A percentile compares a stretch with the other conserved stretches of the same genome.
These are phyloP conservation scores for Serendipita sp. DNA, from an alignment of 768 basidiomycete species.

Conservation along the genomic window DNA sequence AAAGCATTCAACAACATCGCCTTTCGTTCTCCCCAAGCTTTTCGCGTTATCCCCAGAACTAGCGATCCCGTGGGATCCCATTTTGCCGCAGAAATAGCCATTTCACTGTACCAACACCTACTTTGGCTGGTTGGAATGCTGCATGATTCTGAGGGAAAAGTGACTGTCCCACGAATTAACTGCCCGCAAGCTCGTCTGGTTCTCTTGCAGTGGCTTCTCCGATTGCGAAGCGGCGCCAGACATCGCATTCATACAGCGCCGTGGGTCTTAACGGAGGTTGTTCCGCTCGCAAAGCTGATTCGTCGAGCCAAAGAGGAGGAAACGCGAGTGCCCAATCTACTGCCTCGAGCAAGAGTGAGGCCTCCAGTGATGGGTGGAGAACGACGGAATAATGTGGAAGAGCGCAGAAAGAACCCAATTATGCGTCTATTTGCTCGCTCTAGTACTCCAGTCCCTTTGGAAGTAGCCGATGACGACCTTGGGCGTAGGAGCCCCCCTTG, in stretches of 20 bases:
- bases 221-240: slow-evolving; percentile 75
- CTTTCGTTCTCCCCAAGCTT: slow-evolving; percentile 34
- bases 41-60: background rate
- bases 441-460: slow-evolving; percentile 8
- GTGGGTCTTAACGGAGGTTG: slow-evolving; percentile 11
- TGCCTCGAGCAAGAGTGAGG: too few species aligned
- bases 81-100: slow-evolving; percentile 35
- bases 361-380: too few species aligned
- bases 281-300: slow-evolving; percentile 36
- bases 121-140: slow-evolving; percentile 27
- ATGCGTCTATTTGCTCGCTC: too few species aligned
- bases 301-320: slow-evolving; percentile 46
- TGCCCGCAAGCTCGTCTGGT: slow-evolving; percentile 49
- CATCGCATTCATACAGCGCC: slow-evolving; percentile 61
- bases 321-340: slow-evolving; percentile 6
- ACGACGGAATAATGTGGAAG: too few species aligned
- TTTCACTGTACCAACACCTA: slow-evolving; percentile 37
- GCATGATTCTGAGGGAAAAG: slow-evolving; percentile 13
- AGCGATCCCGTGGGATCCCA: slow-evolving; percentile 26
- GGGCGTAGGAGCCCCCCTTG: too few species aligned
- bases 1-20: slow-evolving; percentile 52
- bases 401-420: too few species aligned
- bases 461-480: background rate
- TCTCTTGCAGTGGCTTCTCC: slow-evolving; percentile 73
- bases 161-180: slow-evolving; percentile 16